Conservation (phyloP, 805 yeast genomes). For the Cephaloascus albidus region DNA sequence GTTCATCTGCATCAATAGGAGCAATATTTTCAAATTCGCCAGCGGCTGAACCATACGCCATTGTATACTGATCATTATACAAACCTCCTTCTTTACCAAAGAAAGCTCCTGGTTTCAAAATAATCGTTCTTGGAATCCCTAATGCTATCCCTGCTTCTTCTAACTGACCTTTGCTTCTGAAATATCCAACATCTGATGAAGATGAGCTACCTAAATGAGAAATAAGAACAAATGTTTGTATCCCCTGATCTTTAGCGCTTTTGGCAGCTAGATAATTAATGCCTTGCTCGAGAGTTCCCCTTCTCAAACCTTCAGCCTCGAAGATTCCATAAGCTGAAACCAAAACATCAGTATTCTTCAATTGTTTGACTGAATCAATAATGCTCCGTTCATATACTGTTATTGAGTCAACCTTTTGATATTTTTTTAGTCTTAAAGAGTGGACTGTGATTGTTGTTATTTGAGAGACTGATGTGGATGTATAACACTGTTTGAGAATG, state of each 20-base stretch:
- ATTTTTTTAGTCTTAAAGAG: conserved; percentile 15
- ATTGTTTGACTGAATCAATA: conserved; percentile 20
- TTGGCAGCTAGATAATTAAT: conserved; percentile 59
- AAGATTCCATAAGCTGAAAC: conserved; percentile 75
- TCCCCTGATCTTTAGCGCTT: conserved; percentile 65
- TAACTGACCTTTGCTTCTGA: conserved; percentile 63
- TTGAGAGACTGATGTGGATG: conserved; percentile 22
- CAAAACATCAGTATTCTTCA: no score
- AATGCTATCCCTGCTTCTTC: conserved; percentile 59
- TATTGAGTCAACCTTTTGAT: conserved; percentile 24
- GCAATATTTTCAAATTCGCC: no score
- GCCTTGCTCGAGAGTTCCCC: conserved; percentile 70
- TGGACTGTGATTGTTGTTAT: conserved; percentile 47
- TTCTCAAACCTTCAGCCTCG: conserved; percentile 60
- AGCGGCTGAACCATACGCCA: no score
- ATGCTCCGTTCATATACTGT: conserved; percentile 37
- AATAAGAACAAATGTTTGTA: conserved; percentile 57
- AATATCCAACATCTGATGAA: conserved; percentile 49
- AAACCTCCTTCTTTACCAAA: no score
- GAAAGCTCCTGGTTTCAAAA: conserved; percentile 69
- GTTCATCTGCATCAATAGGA: conserved; percentile 56
- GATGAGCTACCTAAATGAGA: conserved; percentile 58
- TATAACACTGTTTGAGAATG: conserved; percentile 36
- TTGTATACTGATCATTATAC: no score
- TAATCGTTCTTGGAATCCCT: conserved; percentile 61